phyloP scores from a whole-genome alignment of 371 early-diverging fungal species.

The Parasitella parasitica region DNA sequence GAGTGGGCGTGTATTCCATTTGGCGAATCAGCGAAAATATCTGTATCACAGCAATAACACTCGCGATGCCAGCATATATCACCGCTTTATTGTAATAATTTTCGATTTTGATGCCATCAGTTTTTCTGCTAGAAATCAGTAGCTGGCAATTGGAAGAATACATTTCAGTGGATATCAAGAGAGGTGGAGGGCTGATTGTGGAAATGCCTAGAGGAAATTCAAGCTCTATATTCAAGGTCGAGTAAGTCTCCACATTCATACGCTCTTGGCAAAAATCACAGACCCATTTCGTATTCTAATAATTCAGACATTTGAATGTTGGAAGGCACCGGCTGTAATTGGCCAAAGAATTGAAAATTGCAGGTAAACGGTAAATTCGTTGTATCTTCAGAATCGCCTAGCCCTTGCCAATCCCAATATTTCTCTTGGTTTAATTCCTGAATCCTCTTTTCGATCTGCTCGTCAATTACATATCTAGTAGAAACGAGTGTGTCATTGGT shows the following conservation, averaged over 20 bases:
- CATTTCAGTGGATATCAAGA: constrained; percentile 50
- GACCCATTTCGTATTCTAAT: constrained; percentile 59
- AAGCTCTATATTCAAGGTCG: constrained; percentile 21
- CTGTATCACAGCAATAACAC: constrained; percentile 53
- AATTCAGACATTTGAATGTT: constrained; percentile 44
- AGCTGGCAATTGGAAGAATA: constrained; percentile 63
- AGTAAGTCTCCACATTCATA: background rate
- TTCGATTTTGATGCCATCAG: constrained; percentile 56
- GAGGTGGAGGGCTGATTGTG: constrained; percentile 51
- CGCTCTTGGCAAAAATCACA: background rate
- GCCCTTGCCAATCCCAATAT: constrained; percentile 24
- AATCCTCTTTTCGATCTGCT: constrained; percentile 38
- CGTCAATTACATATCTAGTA: constrained; percentile 24
- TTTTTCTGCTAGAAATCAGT: constrained; percentile 34
- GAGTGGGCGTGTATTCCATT: constrained; percentile 76
- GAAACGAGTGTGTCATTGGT: constrained; percentile 39
- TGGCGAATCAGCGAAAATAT: constrained; percentile 64
- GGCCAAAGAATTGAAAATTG: constrained; percentile 59
- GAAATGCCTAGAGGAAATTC: constrained; percentile 58
- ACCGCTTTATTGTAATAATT: constrained; percentile 55
- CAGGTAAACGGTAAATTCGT: constrained; percentile 46
- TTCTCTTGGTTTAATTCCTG: constrained; percentile 29
- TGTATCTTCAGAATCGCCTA: constrained; percentile 22
- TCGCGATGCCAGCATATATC: constrained; percentile 59
- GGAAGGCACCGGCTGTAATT: constrained; percentile 51